Base-by-base conservation (phyloP, 176 grass and related monocot species). In the Oryza brachyantha region DNA sequence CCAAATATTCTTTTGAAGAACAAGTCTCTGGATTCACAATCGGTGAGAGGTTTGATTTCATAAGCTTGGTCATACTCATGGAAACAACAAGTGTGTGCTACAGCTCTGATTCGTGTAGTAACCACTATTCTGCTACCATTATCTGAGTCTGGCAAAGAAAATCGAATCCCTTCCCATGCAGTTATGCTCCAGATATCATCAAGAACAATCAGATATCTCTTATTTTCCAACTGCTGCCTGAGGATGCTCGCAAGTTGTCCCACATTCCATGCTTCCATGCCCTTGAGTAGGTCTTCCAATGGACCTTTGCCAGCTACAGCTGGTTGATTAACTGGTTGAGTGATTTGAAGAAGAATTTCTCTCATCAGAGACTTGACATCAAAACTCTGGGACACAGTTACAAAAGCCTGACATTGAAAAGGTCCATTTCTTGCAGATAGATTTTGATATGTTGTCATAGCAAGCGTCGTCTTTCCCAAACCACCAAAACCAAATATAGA, bases 391-490 rank as follows among this genome's bases (percentile, higher is more conserved):
- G 83, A 86, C 10, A 89, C 42, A 31, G 87, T 85, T 31, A 72
- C 64, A 64, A 85, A 85, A 70, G 77, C 87, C 40, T 45, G 75
- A 1, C 41, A 86, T 0, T 82, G 6, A 31, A 89, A 89, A 2
- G 17, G 10, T 13, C 37, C 82, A 58, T 17, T 35, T 7, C 6
- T n/a, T 43, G 46, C 73, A 62, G 25, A 68, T 14, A 84, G 4
- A 43, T 62, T 89, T 75, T 70, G 62, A 9, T 89, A 89, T 57
- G 31, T 58, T 27, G 16, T 72, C 87, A 89, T 82, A 60, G 77
- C 87, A 86, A 89, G 71, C 24, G 87, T 89, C 12, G 87, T 89
- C 87, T 89, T 89, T 0, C 77, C 87, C 50, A 82, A 79, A 77
- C 87, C 83, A 80, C 77, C 77, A 43, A 89, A 89, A 28, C 77